Base-by-base conservation (phyloP, 2,329 filamentous ascomycete genomes). In the Helminthosporium solani region DNA sequence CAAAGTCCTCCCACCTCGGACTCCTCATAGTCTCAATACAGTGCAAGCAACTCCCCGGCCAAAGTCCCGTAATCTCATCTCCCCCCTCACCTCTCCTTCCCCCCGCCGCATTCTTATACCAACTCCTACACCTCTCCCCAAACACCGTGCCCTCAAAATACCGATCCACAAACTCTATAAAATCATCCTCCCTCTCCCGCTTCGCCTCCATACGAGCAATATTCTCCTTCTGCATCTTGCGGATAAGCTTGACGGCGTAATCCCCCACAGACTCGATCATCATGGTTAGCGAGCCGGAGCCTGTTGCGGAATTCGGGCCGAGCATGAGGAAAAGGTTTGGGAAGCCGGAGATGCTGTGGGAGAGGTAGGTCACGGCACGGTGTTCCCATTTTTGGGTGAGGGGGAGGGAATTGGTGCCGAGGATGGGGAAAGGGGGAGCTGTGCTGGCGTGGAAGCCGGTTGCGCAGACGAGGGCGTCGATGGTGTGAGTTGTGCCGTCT, bases 401-500 rank as follows among this genome's bases (percentile, higher is more conserved):
- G 34, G 67, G 44, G 2, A 62, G 49, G 19, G 58, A 60, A 19
- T 64, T 47, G 8, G 49, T 40, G 21, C 71, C 72, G 2, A 45
- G 58, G 2, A 74, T 44, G 4, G 63, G 64, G 58, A 73, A 75
- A 3, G 69, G 69, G 2, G 72, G 71, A 4, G 68, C 58, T 12
- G 67, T 57, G 15, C 60, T 63, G 21, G 67, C 52, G 51, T 74
- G 63, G 61, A 75, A 75, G 28, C 73, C 74, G 2, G 73, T 76
- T 8, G 73, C 73, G 52, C 72, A 75, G 47, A 76, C 69, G 18
- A 77, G 58, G 9, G 68, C 67, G 47, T 77, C 74, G 19, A 75
- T 63, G 18, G 64, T 59, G 44, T 73, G 64, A 6, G 64, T 49
- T 7, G 53, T 53, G 25, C 69, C 71, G 47, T 76, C 73, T n/a